These are phyloP conservation scores for Kuraishia ogatae DNA, from an alignment of 805 yeast genomes.

Conservation along the genomic window DNA sequence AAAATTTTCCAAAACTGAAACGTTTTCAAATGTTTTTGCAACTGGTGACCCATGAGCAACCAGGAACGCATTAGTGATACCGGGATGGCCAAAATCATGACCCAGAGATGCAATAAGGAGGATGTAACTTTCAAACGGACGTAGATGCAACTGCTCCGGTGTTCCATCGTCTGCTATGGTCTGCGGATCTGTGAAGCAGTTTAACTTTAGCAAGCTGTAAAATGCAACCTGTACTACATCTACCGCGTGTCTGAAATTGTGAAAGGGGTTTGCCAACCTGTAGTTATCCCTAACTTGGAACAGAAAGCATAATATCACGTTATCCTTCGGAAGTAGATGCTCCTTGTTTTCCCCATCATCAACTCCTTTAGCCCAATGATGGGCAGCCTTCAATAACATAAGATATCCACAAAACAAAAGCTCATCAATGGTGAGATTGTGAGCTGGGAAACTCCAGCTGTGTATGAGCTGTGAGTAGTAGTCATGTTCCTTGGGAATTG, in stretches of 20 bases:
- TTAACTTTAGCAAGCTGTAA: constrained; percentile 34
- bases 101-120: constrained; percentile 80
- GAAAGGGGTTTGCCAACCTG: constrained; percentile 82
- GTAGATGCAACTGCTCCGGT: constrained; percentile 6
- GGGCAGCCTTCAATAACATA: constrained; percentile 37
- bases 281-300: constrained; percentile 71
- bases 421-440: constrained; percentile 55
- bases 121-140: constrained; percentile 37
- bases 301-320: constrained; percentile 49
- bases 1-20: constrained; percentile 74
- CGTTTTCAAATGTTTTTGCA: constrained; percentile 49
- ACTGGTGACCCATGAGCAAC: constrained; percentile 52
- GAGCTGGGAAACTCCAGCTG: constrained; percentile 68
- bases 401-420: constrained; percentile 49
- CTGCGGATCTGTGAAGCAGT: background rate
- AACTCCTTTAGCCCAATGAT: constrained; percentile 7
- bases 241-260: constrained; percentile 90
- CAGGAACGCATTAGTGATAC: constrained; percentile 77
- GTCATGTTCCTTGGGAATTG: constrained; percentile 11
- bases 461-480: constrained; percentile 32
- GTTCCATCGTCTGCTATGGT: background rate
- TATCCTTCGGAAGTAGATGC: constrained; percentile 10
- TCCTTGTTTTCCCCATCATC: background rate
- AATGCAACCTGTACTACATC: constrained; percentile 92
- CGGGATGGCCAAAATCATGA: constrained; percentile 96